These are phyloP conservation scores for Reticulascus tulasneorum DNA, from an alignment of 2,329 filamentous ascomycete genomes.

Conservation along the genomic window DNA sequence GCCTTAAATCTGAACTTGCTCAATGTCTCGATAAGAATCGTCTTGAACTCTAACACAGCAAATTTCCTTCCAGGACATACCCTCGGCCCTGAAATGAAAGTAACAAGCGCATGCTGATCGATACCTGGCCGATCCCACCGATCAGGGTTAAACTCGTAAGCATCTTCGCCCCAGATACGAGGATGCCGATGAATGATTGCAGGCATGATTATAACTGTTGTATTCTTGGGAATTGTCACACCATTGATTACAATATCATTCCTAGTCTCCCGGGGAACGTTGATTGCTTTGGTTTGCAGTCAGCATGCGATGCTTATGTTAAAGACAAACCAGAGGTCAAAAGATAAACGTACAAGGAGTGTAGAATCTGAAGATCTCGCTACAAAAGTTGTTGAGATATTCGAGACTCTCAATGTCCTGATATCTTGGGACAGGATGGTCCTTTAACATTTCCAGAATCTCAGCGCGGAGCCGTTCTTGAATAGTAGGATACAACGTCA, in stretches of 20 bases:
- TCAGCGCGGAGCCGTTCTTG: conserved; percentile 35
- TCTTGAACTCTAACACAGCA: conserved; percentile 33
- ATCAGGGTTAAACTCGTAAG: conserved; percentile 29
- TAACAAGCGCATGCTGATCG: conserved; percentile 27
- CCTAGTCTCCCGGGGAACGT: conserved; percentile 24
- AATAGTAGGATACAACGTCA: conserved; percentile 29
- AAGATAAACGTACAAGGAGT: too few species aligned
- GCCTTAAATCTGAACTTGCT: conserved; percentile 24
- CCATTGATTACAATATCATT: conserved; percentile 28
- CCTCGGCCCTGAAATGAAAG: conserved; percentile 32
- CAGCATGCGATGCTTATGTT: too few species aligned
- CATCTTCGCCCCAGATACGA: conserved; percentile 33
- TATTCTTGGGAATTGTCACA: conserved; percentile 29
- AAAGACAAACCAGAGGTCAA: too few species aligned
- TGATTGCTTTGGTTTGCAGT: too few species aligned
- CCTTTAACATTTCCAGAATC: conserved; percentile 32
- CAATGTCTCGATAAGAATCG: conserved; percentile 27
- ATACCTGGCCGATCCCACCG: conserved; percentile 29
- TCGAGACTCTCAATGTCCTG: conserved; percentile 29
- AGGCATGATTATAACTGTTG: conserved; percentile 29
- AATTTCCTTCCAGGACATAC: conserved; percentile 33
- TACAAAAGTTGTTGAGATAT: conserved; percentile 39
- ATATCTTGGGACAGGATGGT: conserved; percentile 33
- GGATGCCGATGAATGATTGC: conserved; percentile 31
- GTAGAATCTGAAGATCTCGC: conserved; percentile 37